Base-by-base conservation (phyloP, 495 filamentous ascomycete genomes). In the Penicillium fimorum region DNA sequence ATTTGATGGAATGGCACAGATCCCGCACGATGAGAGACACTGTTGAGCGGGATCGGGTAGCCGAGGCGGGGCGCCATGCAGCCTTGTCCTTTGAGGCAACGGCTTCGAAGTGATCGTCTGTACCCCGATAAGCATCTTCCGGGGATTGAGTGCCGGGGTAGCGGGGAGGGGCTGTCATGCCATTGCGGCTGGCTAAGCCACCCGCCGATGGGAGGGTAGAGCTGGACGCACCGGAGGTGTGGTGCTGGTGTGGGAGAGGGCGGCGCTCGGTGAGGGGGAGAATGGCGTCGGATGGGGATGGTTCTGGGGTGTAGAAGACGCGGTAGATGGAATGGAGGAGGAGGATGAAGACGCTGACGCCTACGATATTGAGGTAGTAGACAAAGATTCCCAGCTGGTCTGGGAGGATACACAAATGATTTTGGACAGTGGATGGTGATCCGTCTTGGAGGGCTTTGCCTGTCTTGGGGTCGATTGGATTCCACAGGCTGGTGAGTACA, bases 331-430 rank as follows among this genome's bases (percentile, higher is more conserved):
- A 83, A 46, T 86, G 80, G 22, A 83, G 63, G 40, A 84, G 61
- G 20, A 96, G 81, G 10, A 83, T 25, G 27, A 78, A 47, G 4
- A 94, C 47, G 8, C 82, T 90, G 10, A 90, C 15, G 7, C 76
- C 73, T 1, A 87, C 72, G 24, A 92, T 72, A 10, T 75, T 68
- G 47, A 72, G 81, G 66, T 99, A 99, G 55, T 81, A 79, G 42
- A 92, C 82, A 73, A 92, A 95, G 44, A 92, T 91, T 9, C 77
- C 76, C 3, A 96, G 77, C 63, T 97, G 92, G 67, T 91, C 88
- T 2, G 95, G 95, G 6, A 99, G 82, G 3, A 97, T 79, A 65
- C 94, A 99, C 11, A 97, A 85, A 62, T 95, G 90, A 3, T 86
- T 91, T 68, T 97, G 89, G 3, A 96, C 66, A 3, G 91, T 97